phyloP scores from a whole-genome alignment of 164 flowering plant genomes.

The Chloranthus sessilifolius region DNA sequence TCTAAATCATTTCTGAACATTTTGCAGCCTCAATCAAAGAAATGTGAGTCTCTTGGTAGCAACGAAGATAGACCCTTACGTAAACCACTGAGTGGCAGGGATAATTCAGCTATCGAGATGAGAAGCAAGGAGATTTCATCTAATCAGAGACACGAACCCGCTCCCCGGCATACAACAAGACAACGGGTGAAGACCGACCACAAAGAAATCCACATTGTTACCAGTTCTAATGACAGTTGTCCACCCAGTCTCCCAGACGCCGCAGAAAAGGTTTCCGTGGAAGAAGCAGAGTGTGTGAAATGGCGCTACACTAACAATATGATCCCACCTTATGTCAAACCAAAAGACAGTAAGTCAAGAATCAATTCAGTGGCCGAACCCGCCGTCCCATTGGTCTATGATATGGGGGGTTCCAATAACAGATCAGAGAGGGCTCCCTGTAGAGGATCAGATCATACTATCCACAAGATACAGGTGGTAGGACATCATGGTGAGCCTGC shows the following conservation, averaged over 20 bases:
- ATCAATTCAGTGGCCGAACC: slow-evolving; percentile 1
- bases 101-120: slow-evolving; percentile 1
- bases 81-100: slow-evolving; percentile 12
- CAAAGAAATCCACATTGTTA: neutral
- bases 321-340: slow-evolving; percentile 48
- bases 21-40: slow-evolving; percentile 19
- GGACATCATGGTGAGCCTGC: no score
- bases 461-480: no score
- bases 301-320: slow-evolving; percentile 13
- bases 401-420: neutral
- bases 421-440: no score
- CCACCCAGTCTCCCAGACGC: no score
- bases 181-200: neutral
- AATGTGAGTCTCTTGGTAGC: slow-evolving; percentile 14
- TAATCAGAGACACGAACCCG: slow-evolving; percentile 6
- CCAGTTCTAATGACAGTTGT: neutral
- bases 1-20: neutral
- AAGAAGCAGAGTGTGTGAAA: slow-evolving; percentile 18
- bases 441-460: no score
- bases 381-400: neutral
- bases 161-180: neutral
- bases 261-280: no score
- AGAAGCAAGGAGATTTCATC: slow-evolving; percentile 12
- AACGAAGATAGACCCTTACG: no score
- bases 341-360: slow-evolving; percentile 4